Evolutionary conservation across 495 filamentous ascomycete genomes (phyloP).

Genomic region (Talaromyces liani): DNA sequence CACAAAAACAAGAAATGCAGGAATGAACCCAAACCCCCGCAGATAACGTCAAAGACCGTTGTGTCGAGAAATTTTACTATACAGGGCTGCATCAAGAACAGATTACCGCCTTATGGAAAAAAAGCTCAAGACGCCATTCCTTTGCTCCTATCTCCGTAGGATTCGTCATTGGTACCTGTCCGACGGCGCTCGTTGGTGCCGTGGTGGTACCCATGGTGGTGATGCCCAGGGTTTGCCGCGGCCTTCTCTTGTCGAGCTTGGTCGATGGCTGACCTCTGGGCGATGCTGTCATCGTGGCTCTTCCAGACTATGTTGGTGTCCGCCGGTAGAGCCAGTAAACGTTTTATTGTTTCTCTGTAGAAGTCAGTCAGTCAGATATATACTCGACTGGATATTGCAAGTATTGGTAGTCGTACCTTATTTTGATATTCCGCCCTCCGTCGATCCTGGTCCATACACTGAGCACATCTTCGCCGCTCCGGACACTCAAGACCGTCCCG

Average conservation of each 20-base stretch:
- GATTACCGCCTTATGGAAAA: slow-evolving; percentile 11
- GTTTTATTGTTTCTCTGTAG: slow-evolving; percentile 85
- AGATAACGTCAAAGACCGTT: neutral
- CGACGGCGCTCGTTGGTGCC: slow-evolving; percentile 37
- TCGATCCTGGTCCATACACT: slow-evolving; percentile 95
- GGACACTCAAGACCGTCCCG: slow-evolving; percentile 85
- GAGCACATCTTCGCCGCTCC: slow-evolving; percentile 92
- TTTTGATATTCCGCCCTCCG: slow-evolving; percentile 90
- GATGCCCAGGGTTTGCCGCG: slow-evolving; percentile 36
- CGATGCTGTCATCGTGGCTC: slow-evolving; percentile 77
- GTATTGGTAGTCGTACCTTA: slow-evolving; percentile 56
- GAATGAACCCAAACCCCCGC: neutral
- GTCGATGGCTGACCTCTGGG: slow-evolving; percentile 72
- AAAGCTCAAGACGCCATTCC: slow-evolving; percentile 24
- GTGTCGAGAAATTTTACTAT: slow-evolving; percentile 26
- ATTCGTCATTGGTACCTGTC: slow-evolving; percentile 37
- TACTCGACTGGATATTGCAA: neutral
- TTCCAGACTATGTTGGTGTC: slow-evolving; percentile 94
- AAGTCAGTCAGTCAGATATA: slow-evolving; percentile 9
- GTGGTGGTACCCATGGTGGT: slow-evolving; percentile 26
- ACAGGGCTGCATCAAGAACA: slow-evolving; percentile 34
- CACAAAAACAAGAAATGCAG: neutral
- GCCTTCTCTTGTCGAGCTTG: slow-evolving; percentile 74
- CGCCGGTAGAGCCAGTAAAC: slow-evolving; percentile 70
- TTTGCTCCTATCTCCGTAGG: slow-evolving; percentile 37